A percentile compares a stretch with the other conserved stretches of the same genome.
Conservation (phyloP, 352 stramenopile species). For the Pythium grandisporangium region DNA sequence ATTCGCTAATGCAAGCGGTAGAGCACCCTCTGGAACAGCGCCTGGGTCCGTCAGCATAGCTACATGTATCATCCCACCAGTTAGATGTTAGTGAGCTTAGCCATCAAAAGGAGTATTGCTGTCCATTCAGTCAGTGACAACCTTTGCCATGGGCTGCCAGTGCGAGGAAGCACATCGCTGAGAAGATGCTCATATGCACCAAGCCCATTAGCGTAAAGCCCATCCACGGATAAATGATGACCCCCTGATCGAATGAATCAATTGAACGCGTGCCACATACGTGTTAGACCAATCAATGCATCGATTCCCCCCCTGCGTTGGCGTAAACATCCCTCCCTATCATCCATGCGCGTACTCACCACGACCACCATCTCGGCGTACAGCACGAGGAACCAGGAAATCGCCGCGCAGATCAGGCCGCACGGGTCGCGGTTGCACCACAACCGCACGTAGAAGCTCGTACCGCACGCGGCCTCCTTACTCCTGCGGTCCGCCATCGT, state of each 20-base stretch:
- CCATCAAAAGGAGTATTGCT: too few species aligned
- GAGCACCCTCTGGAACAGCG: slow-evolving; percentile 91
- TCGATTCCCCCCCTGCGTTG: too few species aligned
- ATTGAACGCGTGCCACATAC: too few species aligned
- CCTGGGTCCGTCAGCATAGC: slow-evolving; percentile 98
- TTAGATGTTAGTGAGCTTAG: too few species aligned
- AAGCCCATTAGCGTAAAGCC: slow-evolving; percentile 56
- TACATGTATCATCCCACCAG: too few species aligned
- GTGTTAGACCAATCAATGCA: too few species aligned
- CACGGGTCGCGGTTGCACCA: slow-evolving; percentile 91
- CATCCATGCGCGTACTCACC: slow-evolving; percentile 21
- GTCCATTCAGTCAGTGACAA: too few species aligned
- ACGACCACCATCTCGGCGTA: slow-evolving; percentile 89
- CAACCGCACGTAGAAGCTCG: slow-evolving; percentile 67
- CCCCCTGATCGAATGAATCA: too few species aligned
- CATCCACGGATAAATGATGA: slow-evolving; percentile 89
- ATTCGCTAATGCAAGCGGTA: slow-evolving; percentile 73
- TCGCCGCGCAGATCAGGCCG: slow-evolving; percentile 81
- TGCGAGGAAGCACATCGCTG: slow-evolving; percentile 78
- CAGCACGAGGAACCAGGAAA: slow-evolving; percentile 88
- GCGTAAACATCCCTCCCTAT: not conserved
- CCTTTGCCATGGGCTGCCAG: slow-evolving; percentile 92
- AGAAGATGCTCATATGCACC: slow-evolving; percentile 64
- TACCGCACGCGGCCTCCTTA: slow-evolving; percentile 49
- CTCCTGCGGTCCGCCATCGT: slow-evolving; percentile 19